phyloP scores from a whole-genome alignment of 108 stramenopile genomes.

The Nannochloropsis gaditana region DNA sequence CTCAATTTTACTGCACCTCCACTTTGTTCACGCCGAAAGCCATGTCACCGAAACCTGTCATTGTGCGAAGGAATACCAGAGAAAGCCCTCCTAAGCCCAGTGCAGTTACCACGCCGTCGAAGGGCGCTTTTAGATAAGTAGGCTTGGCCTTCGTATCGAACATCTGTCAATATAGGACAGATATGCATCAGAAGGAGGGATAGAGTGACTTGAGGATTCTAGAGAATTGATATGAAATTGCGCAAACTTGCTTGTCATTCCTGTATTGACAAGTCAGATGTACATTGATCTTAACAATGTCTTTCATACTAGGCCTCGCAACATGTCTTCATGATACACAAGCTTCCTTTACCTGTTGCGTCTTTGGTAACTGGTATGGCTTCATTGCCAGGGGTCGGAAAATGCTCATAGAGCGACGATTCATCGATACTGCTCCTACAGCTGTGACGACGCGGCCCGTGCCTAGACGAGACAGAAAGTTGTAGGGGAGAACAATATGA shows the following conservation, averaged over 20 bases:
- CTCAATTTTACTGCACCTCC: background rate
- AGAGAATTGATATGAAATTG: no score
- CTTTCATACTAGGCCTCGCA: no score
- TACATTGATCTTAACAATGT: no score
- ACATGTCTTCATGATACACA: no score
- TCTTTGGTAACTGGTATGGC: background rate
- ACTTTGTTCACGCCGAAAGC: background rate
- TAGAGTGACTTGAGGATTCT: background rate
- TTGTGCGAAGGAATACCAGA: background rate
- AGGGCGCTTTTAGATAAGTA: constrained; percentile 2
- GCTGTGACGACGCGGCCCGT: background rate
- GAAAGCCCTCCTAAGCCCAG: background rate
- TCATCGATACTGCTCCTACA: background rate
- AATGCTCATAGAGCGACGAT: background rate
- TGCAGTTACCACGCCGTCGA: background rate
- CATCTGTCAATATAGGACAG: background rate
- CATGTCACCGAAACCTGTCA: background rate
- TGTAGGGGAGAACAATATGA: background rate
- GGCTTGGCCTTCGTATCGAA: constrained; percentile 13
- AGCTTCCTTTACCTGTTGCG: background rate
- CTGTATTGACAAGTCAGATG: no score
- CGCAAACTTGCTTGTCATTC: no score
- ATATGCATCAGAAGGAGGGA: background rate
- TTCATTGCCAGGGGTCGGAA: background rate
- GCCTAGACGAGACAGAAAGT: background rate